Evolutionary conservation across 2,329 filamentous ascomycete genomes (phyloP), one percentile per base, ranked within the genome.

Genomic region (Fonsecaea pugnacius): DNA sequence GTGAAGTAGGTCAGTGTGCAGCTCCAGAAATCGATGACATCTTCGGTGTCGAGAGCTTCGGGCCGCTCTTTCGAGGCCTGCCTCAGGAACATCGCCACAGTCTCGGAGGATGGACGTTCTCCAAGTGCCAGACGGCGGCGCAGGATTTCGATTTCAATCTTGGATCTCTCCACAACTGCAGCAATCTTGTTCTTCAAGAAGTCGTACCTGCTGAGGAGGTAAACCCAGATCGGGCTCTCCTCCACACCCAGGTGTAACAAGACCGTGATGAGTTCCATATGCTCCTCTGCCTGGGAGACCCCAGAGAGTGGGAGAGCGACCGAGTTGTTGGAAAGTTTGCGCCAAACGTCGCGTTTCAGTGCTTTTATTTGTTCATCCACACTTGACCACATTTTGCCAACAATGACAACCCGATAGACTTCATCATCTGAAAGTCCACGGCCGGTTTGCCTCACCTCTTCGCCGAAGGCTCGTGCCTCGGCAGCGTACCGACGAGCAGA

Each of bases 171-270:
- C 58, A 92, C 91, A 14, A 89, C 90, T 0, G 85, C 82, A 48
- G 87, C 86, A 59, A 98, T 94, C 74, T 91, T 96, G 69, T 88
- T 88, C 77, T 95, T 97, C 62, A 99, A 83, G 73, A 93, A 89
- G 69, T 96, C 91, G 73, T 93, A 96, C 52, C 91, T 88, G 73
- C 92, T 96, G 61, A 94, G 81, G 30, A 99, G 86, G 93, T 95
- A 99, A 10, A 96, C 85, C 91, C 91, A 96, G 67, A 99, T 96
- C 1, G 95, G 95, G 72, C 96, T 99, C 65, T 98, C 92, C 9
- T 96, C 90, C 2, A 96, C 92, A 6, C 95, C 96, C 21, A 99
- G 82, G 76, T 99, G 94, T n/a, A 99, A 80, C 59, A 99, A 83
- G 38, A 97, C 83, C 24, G 88, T 84, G 60, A 99, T 98, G 54